These are phyloP conservation scores for Hypoxylon sp. DNA, from an alignment of 2,329 filamentous ascomycete genomes.

Conservation along the genomic window DNA sequence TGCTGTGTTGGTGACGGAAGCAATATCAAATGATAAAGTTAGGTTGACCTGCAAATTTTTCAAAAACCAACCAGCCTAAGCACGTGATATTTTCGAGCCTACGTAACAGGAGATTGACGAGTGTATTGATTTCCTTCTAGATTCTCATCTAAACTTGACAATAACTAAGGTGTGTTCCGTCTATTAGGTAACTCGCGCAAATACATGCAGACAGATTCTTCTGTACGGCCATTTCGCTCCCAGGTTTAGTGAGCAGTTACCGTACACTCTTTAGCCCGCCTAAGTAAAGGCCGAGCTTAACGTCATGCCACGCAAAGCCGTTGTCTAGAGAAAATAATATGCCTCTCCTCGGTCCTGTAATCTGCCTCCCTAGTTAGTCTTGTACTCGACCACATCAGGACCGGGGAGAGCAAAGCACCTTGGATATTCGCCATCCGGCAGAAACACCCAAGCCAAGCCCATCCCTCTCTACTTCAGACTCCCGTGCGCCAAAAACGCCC, in stretches of 20 bases:
- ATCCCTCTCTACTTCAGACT: neutral
- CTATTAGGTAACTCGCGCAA: neutral
- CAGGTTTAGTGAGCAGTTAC: neutral
- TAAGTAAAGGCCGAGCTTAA: neutral
- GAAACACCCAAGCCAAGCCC: neutral
- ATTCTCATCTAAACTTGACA: neutral
- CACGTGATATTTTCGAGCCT: constrained; percentile 39
- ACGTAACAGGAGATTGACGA: constrained; percentile 17
- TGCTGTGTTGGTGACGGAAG: constrained; percentile 10
- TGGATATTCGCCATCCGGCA: constrained; percentile 3
- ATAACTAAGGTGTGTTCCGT: neutral
- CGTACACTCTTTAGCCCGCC: neutral
- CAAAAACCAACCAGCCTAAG: constrained; percentile 20
- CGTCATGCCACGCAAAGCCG: constrained; percentile 2
- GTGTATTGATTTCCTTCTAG: constrained; percentile 20
- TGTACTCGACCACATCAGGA: neutral
- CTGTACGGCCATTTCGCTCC: neutral
- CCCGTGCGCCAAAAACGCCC: neutral
- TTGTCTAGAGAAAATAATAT: neutral
- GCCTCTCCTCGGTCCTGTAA: neutral
- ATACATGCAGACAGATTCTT: neutral
- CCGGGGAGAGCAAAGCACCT: neutral
- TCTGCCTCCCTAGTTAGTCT: neutral
- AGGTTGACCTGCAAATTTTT: constrained; percentile 24
- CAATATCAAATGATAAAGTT: constrained; percentile 16